phyloP scores from a whole-genome alignment of 306 rosid species.

The Pueraria montana region DNA sequence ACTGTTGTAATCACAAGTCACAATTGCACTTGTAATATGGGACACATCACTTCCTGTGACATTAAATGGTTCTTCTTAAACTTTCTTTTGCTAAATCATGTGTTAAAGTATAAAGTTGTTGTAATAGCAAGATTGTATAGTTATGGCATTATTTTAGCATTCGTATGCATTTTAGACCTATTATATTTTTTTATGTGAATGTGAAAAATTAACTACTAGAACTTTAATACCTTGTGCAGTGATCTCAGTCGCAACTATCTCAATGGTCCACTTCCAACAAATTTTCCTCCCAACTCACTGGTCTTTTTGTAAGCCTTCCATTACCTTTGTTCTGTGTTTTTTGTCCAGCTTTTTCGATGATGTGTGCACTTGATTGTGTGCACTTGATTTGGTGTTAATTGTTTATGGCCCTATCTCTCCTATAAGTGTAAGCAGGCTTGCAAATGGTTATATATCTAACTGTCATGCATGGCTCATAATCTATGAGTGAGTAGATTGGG shows the following conservation, averaged over 20 bases:
- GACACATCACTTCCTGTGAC: too few species aligned
- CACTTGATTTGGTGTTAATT: too few species aligned
- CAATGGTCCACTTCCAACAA: conserved; percentile 68
- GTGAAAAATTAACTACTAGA: not conserved
- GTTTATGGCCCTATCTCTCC: too few species aligned
- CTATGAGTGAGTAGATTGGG: too few species aligned
- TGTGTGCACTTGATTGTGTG: too few species aligned
- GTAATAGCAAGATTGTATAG: not conserved
- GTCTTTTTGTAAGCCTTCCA: conserved; percentile 59
- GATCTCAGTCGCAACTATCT: conserved; percentile 77
- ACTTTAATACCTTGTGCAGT: conserved; percentile 51
- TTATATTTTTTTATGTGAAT: not conserved
- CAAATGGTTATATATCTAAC: too few species aligned
- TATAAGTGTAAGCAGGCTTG: too few species aligned
- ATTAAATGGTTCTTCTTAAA: too few species aligned
- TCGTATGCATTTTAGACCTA: not conserved
- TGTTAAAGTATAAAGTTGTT: not conserved
- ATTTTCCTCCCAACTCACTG: conserved; percentile 58
- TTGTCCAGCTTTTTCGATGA: not conserved
- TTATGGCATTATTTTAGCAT: not conserved
- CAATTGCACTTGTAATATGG: too few species aligned
- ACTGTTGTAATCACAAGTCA: too few species aligned
- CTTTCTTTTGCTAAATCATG: not conserved
- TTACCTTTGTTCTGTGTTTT: not conserved
- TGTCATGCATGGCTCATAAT: too few species aligned